These are phyloP conservation scores for Carex arenaria DNA, from an alignment of 202 grass and related monocot species.

Conservation along the genomic window DNA sequence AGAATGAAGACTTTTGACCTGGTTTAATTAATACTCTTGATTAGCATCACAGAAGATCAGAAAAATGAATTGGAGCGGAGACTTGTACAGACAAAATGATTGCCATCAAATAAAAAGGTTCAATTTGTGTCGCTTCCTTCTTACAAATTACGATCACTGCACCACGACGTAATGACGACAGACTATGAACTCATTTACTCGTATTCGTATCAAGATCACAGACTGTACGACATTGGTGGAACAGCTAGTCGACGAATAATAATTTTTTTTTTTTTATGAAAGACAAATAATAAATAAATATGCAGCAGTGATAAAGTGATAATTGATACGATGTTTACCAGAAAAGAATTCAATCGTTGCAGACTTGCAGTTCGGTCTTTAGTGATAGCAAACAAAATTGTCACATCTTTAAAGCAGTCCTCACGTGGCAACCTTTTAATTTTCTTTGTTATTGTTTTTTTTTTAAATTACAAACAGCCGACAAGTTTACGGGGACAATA, in stretches of 20 bases:
- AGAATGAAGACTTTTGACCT: too few relatives aligned
- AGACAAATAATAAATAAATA: not conserved
- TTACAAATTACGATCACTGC: too few relatives aligned
- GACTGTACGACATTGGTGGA: not conserved
- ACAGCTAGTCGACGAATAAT: not conserved
- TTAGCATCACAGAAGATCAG: too few relatives aligned
- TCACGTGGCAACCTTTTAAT: not conserved
- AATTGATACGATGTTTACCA: constrained; percentile 7
- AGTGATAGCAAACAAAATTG: not conserved
- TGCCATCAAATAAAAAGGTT: not conserved
- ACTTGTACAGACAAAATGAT: not conserved
- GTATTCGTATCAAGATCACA: not conserved
- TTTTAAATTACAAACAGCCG: too few relatives aligned
- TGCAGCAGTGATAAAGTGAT: not conserved
- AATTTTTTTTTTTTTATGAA: too few relatives aligned
- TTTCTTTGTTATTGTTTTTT: not conserved
- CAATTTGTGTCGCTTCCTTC: too few relatives aligned
- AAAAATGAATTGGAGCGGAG: too few relatives aligned
- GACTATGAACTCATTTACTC: not conserved
- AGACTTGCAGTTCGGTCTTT: not conserved
- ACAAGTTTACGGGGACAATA: too few relatives aligned
- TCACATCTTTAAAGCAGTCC: not conserved
- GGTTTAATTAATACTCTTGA: too few relatives aligned
- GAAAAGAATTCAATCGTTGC: constrained; percentile 1
- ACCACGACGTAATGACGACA: not conserved